Evolutionary conservation across 495 filamentous ascomycete species (phyloP).

Genomic region (Tirmania nivea): DNA sequence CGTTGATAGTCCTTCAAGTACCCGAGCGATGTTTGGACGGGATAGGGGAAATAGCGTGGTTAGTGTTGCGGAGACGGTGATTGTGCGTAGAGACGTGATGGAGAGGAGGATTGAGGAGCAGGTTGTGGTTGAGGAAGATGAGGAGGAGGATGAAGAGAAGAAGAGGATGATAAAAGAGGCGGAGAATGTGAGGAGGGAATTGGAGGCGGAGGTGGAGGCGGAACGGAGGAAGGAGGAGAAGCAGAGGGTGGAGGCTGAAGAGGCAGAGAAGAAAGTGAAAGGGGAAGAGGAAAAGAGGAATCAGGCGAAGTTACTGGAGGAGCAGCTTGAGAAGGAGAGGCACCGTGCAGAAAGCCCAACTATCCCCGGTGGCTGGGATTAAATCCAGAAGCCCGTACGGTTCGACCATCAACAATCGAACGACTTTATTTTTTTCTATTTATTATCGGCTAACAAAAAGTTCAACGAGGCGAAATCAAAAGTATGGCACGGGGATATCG

Average conservation of each 20-base stretch:
- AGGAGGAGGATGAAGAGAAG: slow-evolving; percentile 1
- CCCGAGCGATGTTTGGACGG: background rate
- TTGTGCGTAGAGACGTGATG: background rate
- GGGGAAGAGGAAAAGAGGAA: background rate
- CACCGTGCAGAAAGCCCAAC: background rate
- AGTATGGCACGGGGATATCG: background rate
- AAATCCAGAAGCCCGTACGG: background rate
- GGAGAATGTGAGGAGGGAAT: background rate
- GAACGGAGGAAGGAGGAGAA: slow-evolving; percentile 2
- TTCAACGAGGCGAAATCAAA: background rate
- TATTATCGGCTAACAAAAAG: background rate
- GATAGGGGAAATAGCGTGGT: background rate
- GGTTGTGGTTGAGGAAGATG: slow-evolving; percentile 12
- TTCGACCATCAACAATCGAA: too few relatives aligned
- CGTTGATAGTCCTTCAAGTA: background rate
- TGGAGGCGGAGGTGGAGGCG: background rate
- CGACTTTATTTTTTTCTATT: too few relatives aligned
- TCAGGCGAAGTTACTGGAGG: background rate
- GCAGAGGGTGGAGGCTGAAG: background rate
- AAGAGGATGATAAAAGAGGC: background rate
- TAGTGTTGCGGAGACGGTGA: background rate
- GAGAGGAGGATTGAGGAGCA: background rate
- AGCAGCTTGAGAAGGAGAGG: background rate
- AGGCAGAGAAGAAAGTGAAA: slow-evolving; percentile 14
- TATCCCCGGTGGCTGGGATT: background rate